A percentile compares a stretch with the other conserved stretches of the same genome.
phyloP scores from a whole-genome alignment of 768 basidiomycete genomes.

The Boletellus ananiceps region DNA sequence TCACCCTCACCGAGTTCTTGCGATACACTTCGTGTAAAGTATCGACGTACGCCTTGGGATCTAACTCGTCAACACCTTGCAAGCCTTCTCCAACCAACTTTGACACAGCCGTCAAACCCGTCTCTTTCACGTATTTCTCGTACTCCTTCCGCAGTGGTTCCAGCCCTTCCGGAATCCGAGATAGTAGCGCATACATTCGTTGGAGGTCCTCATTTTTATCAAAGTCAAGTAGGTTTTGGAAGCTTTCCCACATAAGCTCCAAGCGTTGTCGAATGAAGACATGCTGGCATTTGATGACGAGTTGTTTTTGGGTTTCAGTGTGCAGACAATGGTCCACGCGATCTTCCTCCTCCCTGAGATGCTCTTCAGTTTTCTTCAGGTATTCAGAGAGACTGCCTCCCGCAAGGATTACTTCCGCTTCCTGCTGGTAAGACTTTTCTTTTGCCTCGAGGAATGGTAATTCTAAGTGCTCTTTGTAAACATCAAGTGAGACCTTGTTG shows the following conservation, averaged over 20 bases:
- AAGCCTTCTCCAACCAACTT: slow-evolving; percentile 57
- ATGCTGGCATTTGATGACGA: slow-evolving; percentile 82
- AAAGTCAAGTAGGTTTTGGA: slow-evolving; percentile 83
- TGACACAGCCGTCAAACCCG: slow-evolving; percentile 77
- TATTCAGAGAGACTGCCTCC: slow-evolving; percentile 91
- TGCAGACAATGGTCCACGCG: slow-evolving; percentile 92
- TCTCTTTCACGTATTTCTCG: slow-evolving; percentile 91
- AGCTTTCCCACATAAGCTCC: slow-evolving; percentile 86
- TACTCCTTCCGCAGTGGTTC: slow-evolving; percentile 90
- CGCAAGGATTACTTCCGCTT: slow-evolving; percentile 86
- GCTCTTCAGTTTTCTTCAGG: slow-evolving; percentile 89
- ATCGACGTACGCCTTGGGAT: slow-evolving; percentile 94
- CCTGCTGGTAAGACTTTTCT: slow-evolving; percentile 86
- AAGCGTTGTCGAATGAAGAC: slow-evolving; percentile 87
- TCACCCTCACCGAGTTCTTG: slow-evolving; percentile 87
- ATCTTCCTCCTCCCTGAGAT: slow-evolving; percentile 91
- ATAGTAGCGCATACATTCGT: slow-evolving; percentile 90
- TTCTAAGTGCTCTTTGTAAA: slow-evolving; percentile 91
- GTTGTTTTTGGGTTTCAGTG: slow-evolving; percentile 77
- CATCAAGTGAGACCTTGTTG: slow-evolving; percentile 88
- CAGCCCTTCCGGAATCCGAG: slow-evolving; percentile 84
- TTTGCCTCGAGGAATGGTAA: slow-evolving; percentile 83
- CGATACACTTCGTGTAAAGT: slow-evolving; percentile 85
- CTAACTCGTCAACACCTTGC: slow-evolving; percentile 56
- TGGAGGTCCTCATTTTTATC: slow-evolving; percentile 95